Conservation (phyloP, 208 protist genomes). For the Willaertia magna region DNA sequence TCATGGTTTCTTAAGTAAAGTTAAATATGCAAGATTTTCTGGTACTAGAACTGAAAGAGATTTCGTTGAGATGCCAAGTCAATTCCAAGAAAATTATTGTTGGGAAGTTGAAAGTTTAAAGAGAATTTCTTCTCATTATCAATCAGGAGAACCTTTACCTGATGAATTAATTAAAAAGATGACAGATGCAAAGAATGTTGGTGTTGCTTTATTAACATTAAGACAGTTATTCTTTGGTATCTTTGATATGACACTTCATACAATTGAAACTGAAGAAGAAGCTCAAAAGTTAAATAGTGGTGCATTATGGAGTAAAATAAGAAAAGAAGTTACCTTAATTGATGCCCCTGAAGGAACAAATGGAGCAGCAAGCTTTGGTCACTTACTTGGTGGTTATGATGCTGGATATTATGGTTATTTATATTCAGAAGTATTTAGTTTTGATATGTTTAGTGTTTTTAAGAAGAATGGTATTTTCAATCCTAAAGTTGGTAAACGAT, state of each 20-base stretch:
- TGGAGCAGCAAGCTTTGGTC: slow-evolving; percentile 35
- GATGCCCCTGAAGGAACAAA: slow-evolving; percentile 17
- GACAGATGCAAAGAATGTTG: slow-evolving; percentile 8
- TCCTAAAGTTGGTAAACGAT: background rate
- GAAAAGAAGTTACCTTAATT: slow-evolving; percentile 14
- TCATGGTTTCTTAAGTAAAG: background rate
- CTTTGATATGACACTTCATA: slow-evolving; percentile 30
- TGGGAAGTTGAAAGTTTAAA: slow-evolving; percentile 11
- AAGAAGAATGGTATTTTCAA: slow-evolving; percentile 14
- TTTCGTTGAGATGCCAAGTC: slow-evolving; percentile 23
- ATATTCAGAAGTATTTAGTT: slow-evolving; percentile 39
- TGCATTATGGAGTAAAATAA: slow-evolving; percentile 12
- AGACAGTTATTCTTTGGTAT: slow-evolving; percentile 27
- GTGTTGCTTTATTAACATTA: slow-evolving; percentile 5
- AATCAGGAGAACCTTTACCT: slow-evolving; percentile 11
- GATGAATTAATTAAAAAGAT: slow-evolving; percentile 16
- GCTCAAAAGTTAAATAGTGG: background rate
- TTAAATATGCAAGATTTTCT: slow-evolving; percentile 6
- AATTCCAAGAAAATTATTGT: slow-evolving; percentile 19
- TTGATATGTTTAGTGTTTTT: slow-evolving; percentile 33
- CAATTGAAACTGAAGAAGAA: background rate
- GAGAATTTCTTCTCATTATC: slow-evolving; percentile 1
- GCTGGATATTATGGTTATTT: slow-evolving; percentile 51
- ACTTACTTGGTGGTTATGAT: slow-evolving; percentile 43
- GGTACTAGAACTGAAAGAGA: slow-evolving; percentile 10